These are phyloP conservation scores for Yamadazyma atlantica DNA, from an alignment of 1,139 yeast genomes.

Conservation along the genomic window DNA sequence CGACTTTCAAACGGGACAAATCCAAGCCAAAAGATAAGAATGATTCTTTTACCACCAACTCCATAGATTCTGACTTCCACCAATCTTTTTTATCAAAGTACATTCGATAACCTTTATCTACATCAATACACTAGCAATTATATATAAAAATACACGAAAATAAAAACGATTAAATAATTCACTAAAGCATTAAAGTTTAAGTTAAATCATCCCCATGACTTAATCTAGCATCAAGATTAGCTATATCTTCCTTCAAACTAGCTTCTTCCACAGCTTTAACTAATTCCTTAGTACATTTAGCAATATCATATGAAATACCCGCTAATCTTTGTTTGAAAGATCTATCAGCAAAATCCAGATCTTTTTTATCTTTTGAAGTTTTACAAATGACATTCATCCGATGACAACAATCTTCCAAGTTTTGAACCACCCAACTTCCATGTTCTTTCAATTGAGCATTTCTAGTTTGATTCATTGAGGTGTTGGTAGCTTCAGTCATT, in stretches of 20 bases:
- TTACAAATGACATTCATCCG: slow-evolving; percentile 70
- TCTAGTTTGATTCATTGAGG: slow-evolving; percentile 86
- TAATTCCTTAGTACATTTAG: slow-evolving; percentile 91
- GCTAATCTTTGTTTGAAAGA: slow-evolving; percentile 91
- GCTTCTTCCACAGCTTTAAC: slow-evolving; percentile 96
- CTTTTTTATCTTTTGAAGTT: slow-evolving; percentile 47
- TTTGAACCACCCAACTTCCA: slow-evolving; percentile 87
- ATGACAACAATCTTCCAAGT: slow-evolving; percentile 79
- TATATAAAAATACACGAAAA: slow-evolving; percentile 3
- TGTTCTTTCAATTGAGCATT: slow-evolving; percentile 82
- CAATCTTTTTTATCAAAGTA: slow-evolving; percentile 67
- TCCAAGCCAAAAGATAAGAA: slow-evolving; percentile 28
- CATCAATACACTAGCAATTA: background rate
- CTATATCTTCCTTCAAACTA: slow-evolving; percentile 77
- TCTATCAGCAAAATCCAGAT: slow-evolving; percentile 76
- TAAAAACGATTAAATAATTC: background rate
- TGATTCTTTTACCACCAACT: slow-evolving; percentile 57
- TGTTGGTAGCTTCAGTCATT: slow-evolving; percentile 89
- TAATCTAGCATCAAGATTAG: slow-evolving; percentile 47
- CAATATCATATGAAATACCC: slow-evolving; percentile 93
- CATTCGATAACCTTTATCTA: slow-evolving; percentile 39
- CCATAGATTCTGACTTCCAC: slow-evolving; percentile 69
- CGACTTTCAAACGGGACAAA: slow-evolving; percentile 45
- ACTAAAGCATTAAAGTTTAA: slow-evolving; percentile 8
- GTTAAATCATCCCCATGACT: slow-evolving; percentile 39